Base-by-base conservation (phyloP, 768 basidiomycete genomes). In the Lactarius quietus region DNA sequence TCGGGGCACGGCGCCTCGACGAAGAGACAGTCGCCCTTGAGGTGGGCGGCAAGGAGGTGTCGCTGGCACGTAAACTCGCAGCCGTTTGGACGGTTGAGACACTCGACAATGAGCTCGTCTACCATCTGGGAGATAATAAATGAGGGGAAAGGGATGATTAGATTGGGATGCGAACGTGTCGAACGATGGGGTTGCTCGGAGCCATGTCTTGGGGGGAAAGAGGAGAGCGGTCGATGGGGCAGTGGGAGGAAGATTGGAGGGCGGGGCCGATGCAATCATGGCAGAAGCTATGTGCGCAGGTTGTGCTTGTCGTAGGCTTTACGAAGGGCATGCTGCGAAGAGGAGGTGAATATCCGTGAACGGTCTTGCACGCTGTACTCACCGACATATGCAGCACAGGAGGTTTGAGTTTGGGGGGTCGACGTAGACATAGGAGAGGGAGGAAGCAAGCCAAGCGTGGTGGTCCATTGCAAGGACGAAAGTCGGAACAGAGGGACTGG, bases 211-310 rank as follows among this genome's bases (percentile, higher is more conserved):
- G 77, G n/a, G 76, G 62, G 1, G 77, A 75, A 36, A 95, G 79
- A 0, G 85, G 80, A 17, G 84, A 87, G 26, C 94, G 85, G 76
- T 95, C 93, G 35, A 96, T 85, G 14, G 94, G 94, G 74, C 94
- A 96, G 66, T 87, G 86, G 0, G 82, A 78, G 8, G 86, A 84
- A 65, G 89, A 83, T 15, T 76, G 74, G 4, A 95, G 81, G 0
- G 93, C 90, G 57, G 80, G 79, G n/a, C 78, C 70, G 65, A 95
- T 90, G 72, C 94, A 96, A 35, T 85, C 87, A n/a, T 76, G 76
- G 74, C 94, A 96, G 74, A 95, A 95, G 0, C 92, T 95, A 73
- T 93, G 94, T 65, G 83, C 80, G 70, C 94, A 95, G 9, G 87
- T 84, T 45, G 76, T 81, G 0, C 91, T 87, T 0, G 89, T 90